Base-by-base conservation (phyloP, 192 early-diverging fungal genomes). In the Coemansia sp. region DNA sequence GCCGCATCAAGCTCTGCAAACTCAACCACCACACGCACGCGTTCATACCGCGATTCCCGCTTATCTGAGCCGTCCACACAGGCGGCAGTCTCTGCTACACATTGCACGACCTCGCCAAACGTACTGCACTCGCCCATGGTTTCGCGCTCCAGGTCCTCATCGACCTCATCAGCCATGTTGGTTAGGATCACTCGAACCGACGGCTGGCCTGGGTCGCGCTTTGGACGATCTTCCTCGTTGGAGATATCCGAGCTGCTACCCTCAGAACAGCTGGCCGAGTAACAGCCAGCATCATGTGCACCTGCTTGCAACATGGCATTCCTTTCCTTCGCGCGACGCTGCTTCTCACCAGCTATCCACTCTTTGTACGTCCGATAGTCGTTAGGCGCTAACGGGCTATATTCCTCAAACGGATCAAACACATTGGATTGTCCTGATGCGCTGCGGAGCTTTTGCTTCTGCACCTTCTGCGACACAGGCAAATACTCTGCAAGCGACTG, bases 91-190 rank as follows among this genome's bases (percentile, higher is more conserved):
- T 24, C 51, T 9, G 64, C 67, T 1, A 18, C 35, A 61, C 76
- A 78, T 24, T 53, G 49, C 23, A 69, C 58, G 8, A 78, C 71
- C 14, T 36, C 15, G 35, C 76, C 76, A 67, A 73, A 78, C n/a
- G 64, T 71, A 30, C 46, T 43, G 64, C 76, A 78, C 56, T 78
- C 76, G 45, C 73, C 76, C 35, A 34, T 35, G 0, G 76, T 78
- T 52, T 78, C 76, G 23, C 35, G 51, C 63, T 69, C 71, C 59
- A 78, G 64, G 15, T 60, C 64, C 11, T 73, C 67, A 55, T 78
- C 76, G n/a, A 73, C 57, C 12, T 35, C 67, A 56, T 73, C 76
- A 0, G 71, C 76, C 76, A 78, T 78, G 64, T 78, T 78, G 24
- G 67, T 67, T 45, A 78, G 53, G 34, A 71, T 33, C 36, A 73